Evolutionary conservation across 345 rosid species (phyloP).

Genomic region (Leavenworthia alabamica): DNA sequence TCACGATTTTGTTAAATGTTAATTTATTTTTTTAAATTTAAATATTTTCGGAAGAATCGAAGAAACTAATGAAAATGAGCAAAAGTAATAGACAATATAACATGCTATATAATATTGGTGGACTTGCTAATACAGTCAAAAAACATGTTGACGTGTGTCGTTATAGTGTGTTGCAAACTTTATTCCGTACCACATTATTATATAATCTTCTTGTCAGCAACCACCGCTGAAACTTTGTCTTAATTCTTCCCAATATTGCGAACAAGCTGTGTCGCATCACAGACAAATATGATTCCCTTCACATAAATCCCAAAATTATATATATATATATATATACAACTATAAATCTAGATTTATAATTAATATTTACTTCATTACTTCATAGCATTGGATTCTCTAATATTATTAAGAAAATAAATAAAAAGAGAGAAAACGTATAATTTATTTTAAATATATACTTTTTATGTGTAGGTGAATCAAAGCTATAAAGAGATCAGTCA

Average conservation of each 20-base stretch:
- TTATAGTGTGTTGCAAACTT: constrained; percentile 26
- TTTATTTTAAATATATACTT: not conserved
- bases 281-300: constrained; percentile 15
- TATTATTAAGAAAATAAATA: not conserved
- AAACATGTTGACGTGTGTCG: constrained; percentile 22
- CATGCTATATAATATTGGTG: not conserved
- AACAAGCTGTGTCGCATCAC: constrained; percentile 32
- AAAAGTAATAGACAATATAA: not conserved
- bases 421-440: not conserved
- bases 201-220: constrained; percentile 15
- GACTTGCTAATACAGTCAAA: constrained; percentile 25
- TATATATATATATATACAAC: too few relatives aligned
- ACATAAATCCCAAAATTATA: not conserved
- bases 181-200: constrained; percentile 32
- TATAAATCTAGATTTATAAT: not conserved
- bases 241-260: constrained; percentile 25
- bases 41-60: not conserved
- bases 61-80: constrained; percentile 3
- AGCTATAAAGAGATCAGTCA: constrained; percentile 43
- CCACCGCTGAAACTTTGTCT: constrained; percentile 18
- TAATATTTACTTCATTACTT: not conserved
- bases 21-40: not conserved
- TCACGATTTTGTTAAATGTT: not conserved
- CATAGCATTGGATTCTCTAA: constrained; percentile 14
- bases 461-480: constrained; percentile 44